These are phyloP conservation scores for Scytalidium sp. DNA, from an alignment of 2,329 filamentous ascomycete species.

Conservation along the genomic window DNA sequence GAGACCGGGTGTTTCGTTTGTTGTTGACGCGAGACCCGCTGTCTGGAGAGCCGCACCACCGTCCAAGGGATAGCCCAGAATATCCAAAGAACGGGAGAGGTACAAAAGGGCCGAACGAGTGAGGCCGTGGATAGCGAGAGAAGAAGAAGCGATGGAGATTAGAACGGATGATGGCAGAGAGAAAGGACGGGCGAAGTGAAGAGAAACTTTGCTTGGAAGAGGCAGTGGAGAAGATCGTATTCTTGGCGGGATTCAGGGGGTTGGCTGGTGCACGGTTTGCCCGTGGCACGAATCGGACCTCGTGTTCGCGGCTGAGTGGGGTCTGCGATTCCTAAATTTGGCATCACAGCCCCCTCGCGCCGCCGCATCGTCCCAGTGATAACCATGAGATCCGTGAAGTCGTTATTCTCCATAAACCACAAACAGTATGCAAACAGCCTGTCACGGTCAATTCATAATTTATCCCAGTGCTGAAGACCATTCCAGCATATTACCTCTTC, in stretches of 20 bases:
- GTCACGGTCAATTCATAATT: too few species aligned
- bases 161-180: neutral
- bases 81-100: neutral
- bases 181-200: neutral
- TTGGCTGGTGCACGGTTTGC: neutral
- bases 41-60: slow-evolving; percentile 5
- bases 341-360: neutral
- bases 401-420: too few species aligned
- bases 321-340: neutral
- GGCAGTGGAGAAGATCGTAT: neutral
- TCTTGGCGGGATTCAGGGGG: neutral
- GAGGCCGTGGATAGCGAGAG: slow-evolving; percentile 11
- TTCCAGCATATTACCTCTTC: too few species aligned
- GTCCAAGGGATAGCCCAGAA: slow-evolving; percentile 5
- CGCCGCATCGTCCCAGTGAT: neutral
- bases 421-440: too few species aligned
- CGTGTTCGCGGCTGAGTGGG: neutral
- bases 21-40: slow-evolving; percentile 7
- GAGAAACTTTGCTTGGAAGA: neutral
- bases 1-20: neutral
- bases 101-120: slow-evolving; percentile 20
- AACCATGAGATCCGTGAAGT: too few species aligned
- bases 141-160: slow-evolving; percentile 9
- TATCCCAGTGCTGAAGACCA: too few species aligned
- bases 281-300: neutral